A percentile compares a stretch with the other conserved stretches of the same genome.
These are phyloP conservation scores for Paralagenidium karlingii DNA, from an alignment of 352 stramenopile genomes.

Conservation along the genomic window DNA sequence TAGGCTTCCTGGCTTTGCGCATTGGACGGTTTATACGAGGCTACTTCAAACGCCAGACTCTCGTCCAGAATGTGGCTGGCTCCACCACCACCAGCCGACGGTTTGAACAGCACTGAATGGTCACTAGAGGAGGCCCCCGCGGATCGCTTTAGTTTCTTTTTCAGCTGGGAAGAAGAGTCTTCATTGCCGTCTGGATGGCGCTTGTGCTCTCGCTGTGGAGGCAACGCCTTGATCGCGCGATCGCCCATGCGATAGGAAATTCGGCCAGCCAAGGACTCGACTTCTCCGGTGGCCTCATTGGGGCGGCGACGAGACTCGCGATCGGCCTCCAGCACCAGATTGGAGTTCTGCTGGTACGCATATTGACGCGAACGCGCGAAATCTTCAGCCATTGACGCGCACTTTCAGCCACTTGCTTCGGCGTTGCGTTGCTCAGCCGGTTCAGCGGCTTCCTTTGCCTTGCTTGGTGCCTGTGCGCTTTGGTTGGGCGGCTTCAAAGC, in stretches of 20 bases:
- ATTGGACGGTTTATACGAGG: conserved; percentile 83
- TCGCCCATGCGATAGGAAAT: conserved; percentile 79
- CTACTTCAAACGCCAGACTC: conserved; percentile 56
- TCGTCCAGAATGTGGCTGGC: conserved; percentile 55
- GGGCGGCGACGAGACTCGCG: conserved; percentile 62
- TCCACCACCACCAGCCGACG: conserved; percentile 26
- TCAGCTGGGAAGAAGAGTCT: conserved; percentile 32
- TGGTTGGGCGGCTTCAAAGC: too few species aligned
- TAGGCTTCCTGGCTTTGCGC: conserved; percentile 80
- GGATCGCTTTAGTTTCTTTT: conserved; percentile 69
- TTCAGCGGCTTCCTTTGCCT: too few species aligned
- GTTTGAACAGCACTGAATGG: conserved; percentile 26
- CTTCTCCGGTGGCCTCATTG: conserved; percentile 78
- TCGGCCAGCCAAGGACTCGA: conserved; percentile 70
- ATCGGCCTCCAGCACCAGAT: conserved; percentile 90
- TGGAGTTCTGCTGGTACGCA: conserved; percentile 90
- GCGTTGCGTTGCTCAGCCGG: too few species aligned
- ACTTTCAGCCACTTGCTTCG: not conserved
- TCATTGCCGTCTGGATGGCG: conserved; percentile 13
- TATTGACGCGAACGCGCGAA: conserved; percentile 84
- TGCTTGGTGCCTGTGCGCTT: too few species aligned
- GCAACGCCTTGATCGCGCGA: conserved; percentile 42
- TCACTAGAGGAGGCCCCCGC: conserved; percentile 16
- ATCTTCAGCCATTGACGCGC: conserved; percentile 78
- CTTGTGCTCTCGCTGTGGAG: conserved; percentile 20